Conservation (phyloP, 2,329 filamentous ascomycete genomes). For the Penicillium sp. region DNA sequence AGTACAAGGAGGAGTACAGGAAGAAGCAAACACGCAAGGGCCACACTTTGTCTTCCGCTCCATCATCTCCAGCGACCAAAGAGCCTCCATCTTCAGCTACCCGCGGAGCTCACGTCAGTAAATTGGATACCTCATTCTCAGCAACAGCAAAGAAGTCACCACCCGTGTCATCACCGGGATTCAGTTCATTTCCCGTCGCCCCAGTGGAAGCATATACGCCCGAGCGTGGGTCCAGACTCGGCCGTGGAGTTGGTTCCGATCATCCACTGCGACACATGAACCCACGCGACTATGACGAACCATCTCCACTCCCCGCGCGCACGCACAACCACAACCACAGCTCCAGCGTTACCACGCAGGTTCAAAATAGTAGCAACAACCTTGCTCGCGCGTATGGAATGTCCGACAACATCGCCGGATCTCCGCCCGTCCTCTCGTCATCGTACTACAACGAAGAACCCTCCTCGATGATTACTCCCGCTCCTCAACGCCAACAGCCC, state of each 20-base stretch:
- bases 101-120: slow-evolving; percentile 35
- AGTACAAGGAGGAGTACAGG: slow-evolving; percentile 83
- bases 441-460: slow-evolving; percentile 51
- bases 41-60: slow-evolving; percentile 45
- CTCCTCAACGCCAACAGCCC: slow-evolving; percentile 51
- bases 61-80: slow-evolving; percentile 49
- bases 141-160: slow-evolving; percentile 39
- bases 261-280: slow-evolving; percentile 35
- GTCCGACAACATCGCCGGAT: slow-evolving; percentile 41
- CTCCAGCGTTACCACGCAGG: slow-evolving; percentile 21
- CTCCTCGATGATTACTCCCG: slow-evolving; percentile 51
- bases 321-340: slow-evolving; percentile 32
- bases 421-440: slow-evolving; percentile 51
- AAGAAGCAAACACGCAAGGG: slow-evolving; percentile 59
- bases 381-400: slow-evolving; percentile 40
- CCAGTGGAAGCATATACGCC: slow-evolving; percentile 51
- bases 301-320: slow-evolving; percentile 43
- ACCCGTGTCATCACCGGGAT: slow-evolving; percentile 41
- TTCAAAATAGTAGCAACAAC: slow-evolving; percentile 26
- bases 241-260: slow-evolving; percentile 30
- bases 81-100: slow-evolving; percentile 39
- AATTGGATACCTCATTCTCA: slow-evolving; percentile 43
- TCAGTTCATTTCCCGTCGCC: slow-evolving; percentile 44
- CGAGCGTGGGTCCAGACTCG: slow-evolving; percentile 45
- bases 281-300: slow-evolving; percentile 42